Evolutionary conservation across 179 eudicot species (phyloP), one percentile per base, ranked within the genome.

Genomic region (Spinacia oleracea): DNA sequence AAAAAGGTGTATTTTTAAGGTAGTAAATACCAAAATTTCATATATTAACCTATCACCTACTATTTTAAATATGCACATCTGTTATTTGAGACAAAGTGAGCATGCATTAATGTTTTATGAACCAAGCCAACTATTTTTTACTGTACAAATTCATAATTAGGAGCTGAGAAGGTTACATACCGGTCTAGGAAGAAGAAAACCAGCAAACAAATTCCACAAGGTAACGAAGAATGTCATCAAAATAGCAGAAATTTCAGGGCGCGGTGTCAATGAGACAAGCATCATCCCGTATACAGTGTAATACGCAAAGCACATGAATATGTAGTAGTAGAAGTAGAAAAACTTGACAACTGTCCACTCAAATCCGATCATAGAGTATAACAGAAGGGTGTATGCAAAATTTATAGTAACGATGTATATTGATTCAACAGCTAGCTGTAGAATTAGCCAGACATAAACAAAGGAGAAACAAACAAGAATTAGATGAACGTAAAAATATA

Each of bases 181-280:
- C 84, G 89, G 86, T 59, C 87, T 83, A 1, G 97, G 90, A 77
- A 94, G 78, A 35, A 91, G 80, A 84, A 94, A 94, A 43, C 98
- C 97, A 1, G 93, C 83, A 81, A 91, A 93, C 66, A 94, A 84
- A 84, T 91, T 94, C 97, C 97, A 94, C 73, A 94, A 88, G 87
- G 87, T 84, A 62, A 86, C 71, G 89, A 94, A 94, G 88, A 92
- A 92, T 50, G 89, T 80, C 91, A 90, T 89, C 72, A 84, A 72
- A 80, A 93, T 87, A 77, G 94, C 89, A 14, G 92, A 90, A 23
- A 94, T 80, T 67, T 94, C 90, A 14, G 76, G 83, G 67, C 84
- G 83, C 1, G 97, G 98, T 21, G 96, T 94, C 34, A 93, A 71
- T 9, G 98, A 89, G 11, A 94, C 89, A 72, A 89, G 87, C 97